Evolutionary conservation across 768 basidiomycete genomes (phyloP), one percentile per base, ranked within the genome.

Genomic region (Boletus vermiculosoides): DNA sequence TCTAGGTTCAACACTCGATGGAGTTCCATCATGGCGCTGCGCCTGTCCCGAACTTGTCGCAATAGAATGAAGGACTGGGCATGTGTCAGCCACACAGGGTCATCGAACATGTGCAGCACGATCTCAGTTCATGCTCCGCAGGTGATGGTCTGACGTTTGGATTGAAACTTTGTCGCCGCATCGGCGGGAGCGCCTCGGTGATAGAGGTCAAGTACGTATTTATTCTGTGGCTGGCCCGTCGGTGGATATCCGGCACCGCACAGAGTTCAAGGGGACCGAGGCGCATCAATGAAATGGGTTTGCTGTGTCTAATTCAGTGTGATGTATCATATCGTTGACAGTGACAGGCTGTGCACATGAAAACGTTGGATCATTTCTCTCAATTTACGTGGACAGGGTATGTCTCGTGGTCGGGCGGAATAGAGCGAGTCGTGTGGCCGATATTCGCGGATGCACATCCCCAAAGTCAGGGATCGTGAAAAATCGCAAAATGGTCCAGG

Each of bases 21-120:
- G 28, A 6, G n/a, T n/a, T n/a, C n/a, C 30, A 30, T 2, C 30
- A 5, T 1, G 18, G 25, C 12, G n/a, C 28, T 20, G 12, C 12
- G 4, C 31, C n/a, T 47, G 46, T 47, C 46, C 46, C 46, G 46
- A 33, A 47, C 31, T 5, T 20, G 47, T 31, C 46, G 31, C n/a
- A 15, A 15, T 6, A 31, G 28, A 31, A 47, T 46, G 44, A 25
- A 45, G 5, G 25, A 5, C 18, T 9, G 46, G 31, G 20, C 46
- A 18, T 22, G 54, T 56, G 55, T 56, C 55, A 57, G 42, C 55
- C 55, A 56, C 54, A 55, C 34, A 56, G 54, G 54, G 54, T 45
- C n/a, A n/a, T n/a, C n/a, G 25, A 40, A 33, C 56, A 20, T 23
- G 44, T 28, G 28, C 31, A 18, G 16, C 52, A 55, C 11, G 18